Evolutionary conservation across 176 grass and related monocot species (phyloP).

Genomic region (Avena sativa): DNA sequence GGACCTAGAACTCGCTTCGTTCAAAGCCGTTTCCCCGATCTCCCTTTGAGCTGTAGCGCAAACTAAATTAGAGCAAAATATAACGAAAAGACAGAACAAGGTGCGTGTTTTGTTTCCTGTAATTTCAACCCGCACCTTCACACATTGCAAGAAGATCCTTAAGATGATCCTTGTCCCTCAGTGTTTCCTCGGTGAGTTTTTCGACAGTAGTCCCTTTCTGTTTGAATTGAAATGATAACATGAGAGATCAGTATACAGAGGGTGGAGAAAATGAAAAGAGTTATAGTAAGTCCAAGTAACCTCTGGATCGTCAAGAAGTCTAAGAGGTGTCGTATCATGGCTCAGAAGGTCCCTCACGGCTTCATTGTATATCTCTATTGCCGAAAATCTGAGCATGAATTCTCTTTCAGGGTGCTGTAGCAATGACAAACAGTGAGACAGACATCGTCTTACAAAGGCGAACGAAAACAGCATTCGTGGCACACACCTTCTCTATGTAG

Average conservation of each 20-base stretch:
- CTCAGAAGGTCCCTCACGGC: conserved; percentile 92
- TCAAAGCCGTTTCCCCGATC: conserved; percentile 89
- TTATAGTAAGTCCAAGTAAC: conserved; percentile 44
- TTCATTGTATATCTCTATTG: conserved; percentile 99
- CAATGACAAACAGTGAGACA: conserved; percentile 10
- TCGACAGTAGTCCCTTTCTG: conserved; percentile 96
- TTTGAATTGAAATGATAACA: too few species aligned
- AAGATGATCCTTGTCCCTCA: conserved; percentile 74
- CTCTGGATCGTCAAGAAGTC: conserved; percentile 99
- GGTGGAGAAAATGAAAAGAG: conserved; percentile 1
- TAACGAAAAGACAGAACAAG: not conserved
- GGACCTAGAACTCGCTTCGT: conserved; percentile 94
- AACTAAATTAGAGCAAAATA: conserved; percentile 37
- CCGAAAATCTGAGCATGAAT: conserved; percentile 92
- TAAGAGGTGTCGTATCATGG: conserved; percentile 69
- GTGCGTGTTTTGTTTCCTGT: not conserved
- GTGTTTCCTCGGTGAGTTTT: conserved; percentile 86
- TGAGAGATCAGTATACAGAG: conserved; percentile 34
- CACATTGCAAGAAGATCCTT: conserved; percentile 78
- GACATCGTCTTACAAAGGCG: not conserved
- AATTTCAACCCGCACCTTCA: conserved; percentile 63
- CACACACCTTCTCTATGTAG: conserved; percentile 76
- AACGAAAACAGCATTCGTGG: not conserved
- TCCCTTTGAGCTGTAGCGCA: conserved; percentile 81
- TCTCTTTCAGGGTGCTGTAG: conserved; percentile 86